Conservation (phyloP, 805 yeast species). For the Cyberlindnera galapagoensis region DNA sequence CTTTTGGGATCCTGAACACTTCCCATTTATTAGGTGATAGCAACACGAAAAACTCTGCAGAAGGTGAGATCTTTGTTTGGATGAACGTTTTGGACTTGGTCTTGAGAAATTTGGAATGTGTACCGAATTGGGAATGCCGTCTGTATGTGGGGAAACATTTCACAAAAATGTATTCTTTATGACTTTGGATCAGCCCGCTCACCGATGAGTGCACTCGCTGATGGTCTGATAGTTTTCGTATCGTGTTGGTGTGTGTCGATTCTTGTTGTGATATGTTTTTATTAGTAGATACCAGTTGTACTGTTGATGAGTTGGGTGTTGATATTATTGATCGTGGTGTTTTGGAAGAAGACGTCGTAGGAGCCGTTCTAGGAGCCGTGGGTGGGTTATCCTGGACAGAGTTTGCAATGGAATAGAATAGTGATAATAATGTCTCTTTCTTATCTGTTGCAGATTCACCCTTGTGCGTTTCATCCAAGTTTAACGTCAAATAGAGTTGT, state of each 20-base stretch:
- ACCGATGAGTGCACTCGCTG: too few species aligned
- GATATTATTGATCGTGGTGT: slow-evolving; percentile 1
- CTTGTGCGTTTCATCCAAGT: slow-evolving; percentile 1
- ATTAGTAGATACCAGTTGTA: slow-evolving; percentile 2
- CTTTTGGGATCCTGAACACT: slow-evolving; percentile 48
- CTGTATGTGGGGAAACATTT: slow-evolving; percentile 82
- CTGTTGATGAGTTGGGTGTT: slow-evolving; percentile 4
- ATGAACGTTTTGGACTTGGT: slow-evolving; percentile 34
- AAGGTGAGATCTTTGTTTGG: slow-evolving; percentile 37
- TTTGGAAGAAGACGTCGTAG: too few species aligned
- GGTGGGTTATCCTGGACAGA: slow-evolving; percentile 7
- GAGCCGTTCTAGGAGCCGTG: too few species aligned
- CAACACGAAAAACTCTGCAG: slow-evolving; percentile 57
- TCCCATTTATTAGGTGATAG: slow-evolving; percentile 69
- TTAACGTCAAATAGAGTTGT: slow-evolving; percentile 10
- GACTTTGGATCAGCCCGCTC: slow-evolving; percentile 25
- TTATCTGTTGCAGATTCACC: slow-evolving; percentile 7
- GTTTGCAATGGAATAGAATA: slow-evolving; percentile 29
- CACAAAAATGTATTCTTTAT: slow-evolving; percentile 60
- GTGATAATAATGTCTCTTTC: slow-evolving; percentile 25
- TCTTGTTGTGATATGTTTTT: slow-evolving; percentile 3
- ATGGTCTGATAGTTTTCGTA: slow-evolving; percentile 15
- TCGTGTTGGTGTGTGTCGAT: neutral
- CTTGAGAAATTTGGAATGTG: slow-evolving; percentile 46
- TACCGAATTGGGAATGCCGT: slow-evolving; percentile 45